Evolutionary conservation across 2,329 filamentous ascomycete species (phyloP).

Genomic region (Fusarium fracticaudum): DNA sequence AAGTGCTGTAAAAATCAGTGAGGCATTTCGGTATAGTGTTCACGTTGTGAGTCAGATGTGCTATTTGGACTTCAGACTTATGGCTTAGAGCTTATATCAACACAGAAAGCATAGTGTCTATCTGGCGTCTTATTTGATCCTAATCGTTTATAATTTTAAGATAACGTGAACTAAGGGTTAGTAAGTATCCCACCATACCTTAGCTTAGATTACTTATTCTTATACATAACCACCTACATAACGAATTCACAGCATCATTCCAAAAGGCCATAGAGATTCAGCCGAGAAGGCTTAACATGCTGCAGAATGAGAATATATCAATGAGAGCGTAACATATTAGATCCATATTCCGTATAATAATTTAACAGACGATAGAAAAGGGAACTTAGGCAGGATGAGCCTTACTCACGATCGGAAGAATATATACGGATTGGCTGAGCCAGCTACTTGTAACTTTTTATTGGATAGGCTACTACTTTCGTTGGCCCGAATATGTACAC

Average conservation of each 20-base stretch:
- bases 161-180: accelerated
- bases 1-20: accelerated
- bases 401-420: accelerated
- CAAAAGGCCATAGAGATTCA: accelerated
- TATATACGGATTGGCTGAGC: not conserved
- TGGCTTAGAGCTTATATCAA: not conserved
- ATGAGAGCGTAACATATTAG: not conserved
- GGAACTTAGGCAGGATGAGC: accelerated
- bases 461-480: not conserved
- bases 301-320: accelerated
- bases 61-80: not conserved
- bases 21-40: not conserved
- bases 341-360: not conserved
- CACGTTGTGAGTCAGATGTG: not conserved
- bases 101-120: accelerated
- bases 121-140: accelerated
- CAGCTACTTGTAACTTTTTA: not conserved
- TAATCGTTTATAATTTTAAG: accelerated
- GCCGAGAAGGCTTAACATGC: not conserved
- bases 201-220: not conserved
- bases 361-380: accelerated
- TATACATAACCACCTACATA: accelerated
- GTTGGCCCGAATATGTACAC: not conserved
- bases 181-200: not conserved
- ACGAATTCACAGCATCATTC: not conserved